Conservation (phyloP, 139 green algal genomes). For the Picochlorum costavermella region DNA sequence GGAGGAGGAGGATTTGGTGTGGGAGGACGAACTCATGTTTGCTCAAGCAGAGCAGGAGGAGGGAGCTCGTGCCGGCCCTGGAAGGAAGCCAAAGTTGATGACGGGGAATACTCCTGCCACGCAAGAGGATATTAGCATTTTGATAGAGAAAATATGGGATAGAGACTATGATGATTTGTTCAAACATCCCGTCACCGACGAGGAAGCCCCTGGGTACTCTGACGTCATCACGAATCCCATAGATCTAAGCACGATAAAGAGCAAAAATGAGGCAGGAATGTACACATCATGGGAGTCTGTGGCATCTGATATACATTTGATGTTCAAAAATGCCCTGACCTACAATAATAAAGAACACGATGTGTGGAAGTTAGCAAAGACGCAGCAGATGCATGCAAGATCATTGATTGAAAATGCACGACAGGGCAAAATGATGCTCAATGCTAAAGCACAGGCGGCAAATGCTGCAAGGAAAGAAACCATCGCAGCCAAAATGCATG, state of each 20-base stretch:
- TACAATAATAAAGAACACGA: slow-evolving; percentile 37
- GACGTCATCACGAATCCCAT: slow-evolving; percentile 63
- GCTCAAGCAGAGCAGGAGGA: not conserved
- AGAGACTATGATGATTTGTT: slow-evolving; percentile 47
- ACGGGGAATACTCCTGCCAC: not conserved
- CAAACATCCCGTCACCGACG: slow-evolving; percentile 49
- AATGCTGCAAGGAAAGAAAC: slow-evolving; percentile 7
- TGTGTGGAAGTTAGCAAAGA: slow-evolving; percentile 19
- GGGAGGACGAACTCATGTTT: slow-evolving; percentile 1
- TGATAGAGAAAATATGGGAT: slow-evolving; percentile 39
- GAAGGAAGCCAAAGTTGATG: not conserved
- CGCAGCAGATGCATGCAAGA: slow-evolving; percentile 1
- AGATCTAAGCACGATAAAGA: slow-evolving; percentile 67
- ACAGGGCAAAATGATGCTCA: not conserved
- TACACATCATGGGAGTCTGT: slow-evolving; percentile 48
- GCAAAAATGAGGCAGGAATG: slow-evolving; percentile 27
- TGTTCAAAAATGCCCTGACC: slow-evolving; percentile 54
- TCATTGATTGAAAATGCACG: not conserved
- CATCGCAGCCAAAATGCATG: not conserved
- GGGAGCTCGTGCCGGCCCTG: not conserved
- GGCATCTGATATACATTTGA: slow-evolving; percentile 39
- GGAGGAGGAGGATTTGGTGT: not conserved
- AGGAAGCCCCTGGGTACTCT: slow-evolving; percentile 49
- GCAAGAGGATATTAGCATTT: not conserved
- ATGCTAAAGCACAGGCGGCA: not conserved